Conservation (phyloP, 495 filamentous ascomycete genomes). For the Tuber microsphaerosporum region DNA sequence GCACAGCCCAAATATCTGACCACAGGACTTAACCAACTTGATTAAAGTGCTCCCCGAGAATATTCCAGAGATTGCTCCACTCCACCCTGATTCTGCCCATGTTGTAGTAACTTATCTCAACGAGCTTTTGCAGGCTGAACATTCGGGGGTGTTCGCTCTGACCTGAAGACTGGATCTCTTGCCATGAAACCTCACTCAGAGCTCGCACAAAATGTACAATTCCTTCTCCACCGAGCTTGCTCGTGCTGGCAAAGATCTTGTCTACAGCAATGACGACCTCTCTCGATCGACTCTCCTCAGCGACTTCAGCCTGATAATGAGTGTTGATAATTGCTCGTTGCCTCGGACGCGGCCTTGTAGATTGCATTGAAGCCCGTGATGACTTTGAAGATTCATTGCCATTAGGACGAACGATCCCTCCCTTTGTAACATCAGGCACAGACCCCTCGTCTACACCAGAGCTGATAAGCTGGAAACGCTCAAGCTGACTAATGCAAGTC, state of each 20-base stretch:
- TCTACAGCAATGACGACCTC: constrained; percentile 91
- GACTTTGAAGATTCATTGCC: constrained; percentile 40
- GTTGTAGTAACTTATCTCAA: constrained; percentile 98
- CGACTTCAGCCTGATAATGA: constrained; percentile 75
- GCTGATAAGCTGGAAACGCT: constrained; percentile 89
- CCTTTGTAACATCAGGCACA: constrained; percentile 85
- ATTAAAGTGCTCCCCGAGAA: constrained; percentile 95
- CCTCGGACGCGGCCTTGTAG: constrained; percentile 52
- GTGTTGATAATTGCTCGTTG: constrained; percentile 59
- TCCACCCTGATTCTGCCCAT: constrained; percentile 97
- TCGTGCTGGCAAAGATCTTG: constrained; percentile 90
- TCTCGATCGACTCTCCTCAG: constrained; percentile 81
- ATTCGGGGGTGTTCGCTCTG: constrained; percentile 90
- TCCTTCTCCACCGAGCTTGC: constrained; percentile 83
- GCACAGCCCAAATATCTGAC: constrained; percentile 6
- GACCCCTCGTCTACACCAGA: constrained; percentile 87
- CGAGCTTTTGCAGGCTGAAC: constrained; percentile 93
- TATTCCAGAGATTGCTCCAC: constrained; percentile 94
- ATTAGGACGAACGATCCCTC: constrained; percentile 59
- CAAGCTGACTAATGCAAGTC: constrained; percentile 91
- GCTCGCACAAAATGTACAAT: constrained; percentile 97
- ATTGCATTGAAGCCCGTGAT: constrained; percentile 59
- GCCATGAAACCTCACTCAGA: constrained; percentile 94
- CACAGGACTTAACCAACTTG: constrained; percentile 42
- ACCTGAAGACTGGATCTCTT: constrained; percentile 94